Conservation (phyloP, 169 alveolate genomes). For the Cryptosporidium meleagridis region DNA sequence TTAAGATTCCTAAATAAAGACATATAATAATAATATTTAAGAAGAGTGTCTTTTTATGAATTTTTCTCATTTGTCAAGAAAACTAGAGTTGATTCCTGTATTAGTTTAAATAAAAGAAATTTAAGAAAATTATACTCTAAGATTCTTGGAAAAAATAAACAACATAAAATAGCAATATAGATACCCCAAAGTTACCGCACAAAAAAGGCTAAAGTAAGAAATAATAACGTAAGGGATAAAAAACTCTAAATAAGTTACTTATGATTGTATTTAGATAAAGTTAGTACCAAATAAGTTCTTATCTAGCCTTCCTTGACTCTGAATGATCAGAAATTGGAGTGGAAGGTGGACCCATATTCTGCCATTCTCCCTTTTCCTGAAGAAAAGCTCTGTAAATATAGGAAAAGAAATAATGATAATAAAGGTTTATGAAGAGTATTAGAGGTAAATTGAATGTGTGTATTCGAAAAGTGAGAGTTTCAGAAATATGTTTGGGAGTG, state of each 20-base stretch:
- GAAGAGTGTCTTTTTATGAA: not conserved
- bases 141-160: not conserved
- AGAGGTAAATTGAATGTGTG: too few species aligned
- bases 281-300: not conserved
- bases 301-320: conserved; percentile 45
- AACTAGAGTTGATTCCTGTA: not conserved
- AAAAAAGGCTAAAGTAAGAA: not conserved
- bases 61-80: not conserved
- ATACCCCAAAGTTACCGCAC: conserved; percentile 40
- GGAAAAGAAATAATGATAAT: not conserved
- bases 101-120: not conserved
- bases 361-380: conserved; percentile 74
- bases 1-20: not conserved
- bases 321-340: conserved; percentile 7
- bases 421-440: not conserved
- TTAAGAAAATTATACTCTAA: not conserved
- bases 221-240: not conserved
- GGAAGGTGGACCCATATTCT: conserved; percentile 72
- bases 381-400: conserved; percentile 32
- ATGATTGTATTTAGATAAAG: not conserved
- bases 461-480: not conserved
- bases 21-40: not conserved
- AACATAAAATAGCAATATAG: not conserved
- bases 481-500: too few species aligned
- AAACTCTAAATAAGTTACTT: not conserved